Base-by-base conservation (phyloP, 352 stramenopile genomes). In the Pythium pectinolyticum region DNA sequence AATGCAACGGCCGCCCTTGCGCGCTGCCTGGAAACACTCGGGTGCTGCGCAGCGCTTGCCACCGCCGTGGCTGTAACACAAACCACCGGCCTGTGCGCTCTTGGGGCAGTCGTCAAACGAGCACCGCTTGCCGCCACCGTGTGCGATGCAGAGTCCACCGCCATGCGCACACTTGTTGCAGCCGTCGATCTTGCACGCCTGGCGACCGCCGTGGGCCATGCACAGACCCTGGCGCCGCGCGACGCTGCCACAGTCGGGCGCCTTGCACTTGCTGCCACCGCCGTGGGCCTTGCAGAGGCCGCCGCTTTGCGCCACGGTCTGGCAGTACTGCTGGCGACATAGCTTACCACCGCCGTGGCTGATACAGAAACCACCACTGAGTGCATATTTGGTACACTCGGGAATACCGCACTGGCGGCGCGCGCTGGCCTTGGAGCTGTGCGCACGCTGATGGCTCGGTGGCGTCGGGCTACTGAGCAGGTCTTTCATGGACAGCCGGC, bases 211-310 rank as follows among this genome's bases (percentile, higher is more conserved):
- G 56, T 94, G 82, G 9, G 55, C 69, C 84, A 93, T 91, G 56
- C 84, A 93, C 31, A 86, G 86, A 6, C 82, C 80, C 49, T 86
- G 84, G 60, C 84, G 77, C 0, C 83, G 75, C 19, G 84, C 84
- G n/a, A 88, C 79, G 32, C 74, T 89, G 31, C 54, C 57, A 53
- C 84, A 93, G 28, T 67, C 68, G 9, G 47, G n/a, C 11, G 81
- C 50, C 63, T 84, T 82, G 77, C 87, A 96, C 54, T 89, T 89
- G 66, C 85, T 93, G 35, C 87, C 87, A 27, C 87, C 87, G 31
- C 87, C 87, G 40, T 96, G 87, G 15, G 83, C 81, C 61, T 91
- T 94, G 74, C 87, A 96, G 5, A 83, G 72, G 3, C 87, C 87
- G 3, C 87, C 85, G 58, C 84, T 90, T 55, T 94, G 82, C 10